These are phyloP conservation scores for Gymnopus androsaceus DNA, from an alignment of 1,284 basidiomycete species.

Conservation along the genomic window DNA sequence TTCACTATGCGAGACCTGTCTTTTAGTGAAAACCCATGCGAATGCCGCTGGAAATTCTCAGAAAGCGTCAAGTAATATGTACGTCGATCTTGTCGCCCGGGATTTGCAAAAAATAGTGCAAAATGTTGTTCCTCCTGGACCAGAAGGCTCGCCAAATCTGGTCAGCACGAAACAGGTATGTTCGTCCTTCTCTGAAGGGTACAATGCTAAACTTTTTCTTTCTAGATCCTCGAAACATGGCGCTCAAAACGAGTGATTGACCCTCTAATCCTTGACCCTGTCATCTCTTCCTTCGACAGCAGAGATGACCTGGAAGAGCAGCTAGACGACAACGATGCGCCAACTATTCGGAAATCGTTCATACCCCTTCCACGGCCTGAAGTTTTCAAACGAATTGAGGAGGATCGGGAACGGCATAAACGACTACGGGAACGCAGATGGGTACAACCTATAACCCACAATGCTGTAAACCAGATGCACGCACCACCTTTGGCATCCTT, in stretches of 20 bases:
- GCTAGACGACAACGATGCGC: slow-evolving; percentile 22
- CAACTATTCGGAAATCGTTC: slow-evolving; percentile 26
- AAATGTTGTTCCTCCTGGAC: slow-evolving; percentile 78
- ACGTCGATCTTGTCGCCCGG: slow-evolving; percentile 73
- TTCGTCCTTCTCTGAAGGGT: background rate
- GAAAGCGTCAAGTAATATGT: slow-evolving; percentile 51
- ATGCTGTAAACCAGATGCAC: slow-evolving; percentile 38
- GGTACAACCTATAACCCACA: slow-evolving; percentile 78
- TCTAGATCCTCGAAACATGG: slow-evolving; percentile 86
- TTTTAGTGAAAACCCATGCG: slow-evolving; percentile 62
- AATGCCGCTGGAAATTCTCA: slow-evolving; percentile 40
- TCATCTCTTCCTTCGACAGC: slow-evolving; percentile 49
- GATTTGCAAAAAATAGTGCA: slow-evolving; percentile 80
- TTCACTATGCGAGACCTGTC: slow-evolving; percentile 78
- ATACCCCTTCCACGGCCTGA: slow-evolving; percentile 60
- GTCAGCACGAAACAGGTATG: slow-evolving; percentile 82
- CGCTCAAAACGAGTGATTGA: slow-evolving; percentile 82
- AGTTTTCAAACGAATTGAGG: slow-evolving; percentile 88
- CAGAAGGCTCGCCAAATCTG: slow-evolving; percentile 83
- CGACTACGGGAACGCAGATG: slow-evolving; percentile 89
- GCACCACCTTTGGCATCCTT: slow-evolving; percentile 58
- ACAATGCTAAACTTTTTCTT: background rate
- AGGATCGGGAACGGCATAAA: slow-evolving; percentile 94
- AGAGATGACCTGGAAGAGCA: slow-evolving; percentile 40
- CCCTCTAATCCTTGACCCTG: slow-evolving; percentile 71